A percentile compares a stretch with the other conserved stretches of the same genome.
These are phyloP conservation scores for Ganoderma sinense DNA, from an alignment of 1,284 basidiomycete species.

Conservation along the genomic window DNA sequence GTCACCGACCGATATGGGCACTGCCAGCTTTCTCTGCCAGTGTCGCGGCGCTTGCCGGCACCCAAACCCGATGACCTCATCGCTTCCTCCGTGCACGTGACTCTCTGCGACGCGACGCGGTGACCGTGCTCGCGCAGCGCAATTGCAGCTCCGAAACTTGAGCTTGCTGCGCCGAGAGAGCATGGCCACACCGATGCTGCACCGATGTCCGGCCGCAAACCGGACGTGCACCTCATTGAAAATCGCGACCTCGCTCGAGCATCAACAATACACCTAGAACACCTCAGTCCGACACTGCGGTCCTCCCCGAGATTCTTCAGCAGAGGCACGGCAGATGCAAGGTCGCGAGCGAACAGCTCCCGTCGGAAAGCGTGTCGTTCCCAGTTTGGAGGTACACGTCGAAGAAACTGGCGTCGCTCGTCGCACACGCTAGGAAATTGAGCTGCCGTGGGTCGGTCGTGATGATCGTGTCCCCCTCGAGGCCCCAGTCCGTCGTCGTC, in stretches of 20 bases:
- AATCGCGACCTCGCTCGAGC: background rate
- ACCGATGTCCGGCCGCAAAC: constrained; percentile 1
- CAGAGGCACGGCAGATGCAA: constrained; percentile 64
- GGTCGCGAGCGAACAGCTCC: constrained; percentile 53
- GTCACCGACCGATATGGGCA: constrained; percentile 18
- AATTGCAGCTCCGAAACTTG: background rate
- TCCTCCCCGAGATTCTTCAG: constrained; percentile 34
- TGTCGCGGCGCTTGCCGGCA: constrained; percentile 25
- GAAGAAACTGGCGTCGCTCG: constrained; percentile 50
- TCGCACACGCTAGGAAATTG: constrained; percentile 64
- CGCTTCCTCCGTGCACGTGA: constrained; percentile 24
- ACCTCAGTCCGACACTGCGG: background rate
- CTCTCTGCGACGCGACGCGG: constrained; percentile 23
- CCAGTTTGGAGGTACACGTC: constrained; percentile 59
- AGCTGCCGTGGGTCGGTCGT: constrained; percentile 57
- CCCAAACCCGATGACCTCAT: constrained; percentile 23
- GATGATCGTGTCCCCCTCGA: constrained; percentile 68
- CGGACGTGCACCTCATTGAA: background rate
- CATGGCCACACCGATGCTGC: background rate
- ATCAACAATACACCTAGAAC: background rate
- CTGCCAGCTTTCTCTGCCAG: constrained; percentile 6
- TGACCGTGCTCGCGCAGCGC: background rate
- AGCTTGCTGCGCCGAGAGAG: background rate
- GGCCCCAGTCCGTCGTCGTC: constrained; percentile 60
- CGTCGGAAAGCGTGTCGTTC: constrained; percentile 55